Conservation (phyloP, 75 land plant species). For the Selaginella moellendorffii region DNA sequence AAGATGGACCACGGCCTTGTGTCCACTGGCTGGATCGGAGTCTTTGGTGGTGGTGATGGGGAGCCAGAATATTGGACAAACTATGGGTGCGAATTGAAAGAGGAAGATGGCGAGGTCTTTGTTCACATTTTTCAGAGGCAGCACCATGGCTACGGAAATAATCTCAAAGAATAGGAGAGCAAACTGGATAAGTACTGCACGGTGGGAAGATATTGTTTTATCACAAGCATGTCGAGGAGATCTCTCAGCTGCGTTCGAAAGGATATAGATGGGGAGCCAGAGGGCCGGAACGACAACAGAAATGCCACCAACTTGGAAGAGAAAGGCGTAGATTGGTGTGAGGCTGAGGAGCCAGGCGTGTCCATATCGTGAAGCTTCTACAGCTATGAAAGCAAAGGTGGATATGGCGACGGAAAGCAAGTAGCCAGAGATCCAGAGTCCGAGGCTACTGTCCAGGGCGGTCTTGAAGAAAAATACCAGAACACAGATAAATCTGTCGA, state of each 20-base stretch:
- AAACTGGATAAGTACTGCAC: constrained; percentile 11
- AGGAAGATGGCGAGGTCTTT: constrained; percentile 6
- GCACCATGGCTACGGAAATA: constrained; percentile 8
- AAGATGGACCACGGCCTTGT: constrained; percentile 13
- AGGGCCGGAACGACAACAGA: constrained; percentile 8
- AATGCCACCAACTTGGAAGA: constrained; percentile 6
- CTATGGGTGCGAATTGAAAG: constrained; percentile 4
- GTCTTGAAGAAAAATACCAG: constrained; percentile 11
- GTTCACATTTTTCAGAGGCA: constrained; percentile 2
- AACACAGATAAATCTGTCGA: constrained; percentile 4
- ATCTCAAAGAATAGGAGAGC: constrained; percentile 1
- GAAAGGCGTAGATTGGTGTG: constrained; percentile 1
- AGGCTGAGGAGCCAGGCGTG: constrained; percentile 2
- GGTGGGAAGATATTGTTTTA: constrained; percentile 5
- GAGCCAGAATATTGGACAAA: not conserved
- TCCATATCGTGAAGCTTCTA: constrained; percentile 9
- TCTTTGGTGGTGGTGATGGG: not conserved
- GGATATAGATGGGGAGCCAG: constrained; percentile 13
- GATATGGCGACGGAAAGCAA: constrained; percentile 2
- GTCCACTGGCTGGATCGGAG: constrained; percentile 4
- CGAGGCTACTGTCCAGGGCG: not conserved
- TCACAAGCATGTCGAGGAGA: not conserved
- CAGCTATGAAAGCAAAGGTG: constrained; percentile 13
- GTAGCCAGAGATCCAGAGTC: constrained; percentile 4
- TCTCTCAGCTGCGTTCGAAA: constrained; percentile 9